These are phyloP conservation scores for Plantago major DNA, from an alignment of 257 asterid species.

Conservation along the genomic window DNA sequence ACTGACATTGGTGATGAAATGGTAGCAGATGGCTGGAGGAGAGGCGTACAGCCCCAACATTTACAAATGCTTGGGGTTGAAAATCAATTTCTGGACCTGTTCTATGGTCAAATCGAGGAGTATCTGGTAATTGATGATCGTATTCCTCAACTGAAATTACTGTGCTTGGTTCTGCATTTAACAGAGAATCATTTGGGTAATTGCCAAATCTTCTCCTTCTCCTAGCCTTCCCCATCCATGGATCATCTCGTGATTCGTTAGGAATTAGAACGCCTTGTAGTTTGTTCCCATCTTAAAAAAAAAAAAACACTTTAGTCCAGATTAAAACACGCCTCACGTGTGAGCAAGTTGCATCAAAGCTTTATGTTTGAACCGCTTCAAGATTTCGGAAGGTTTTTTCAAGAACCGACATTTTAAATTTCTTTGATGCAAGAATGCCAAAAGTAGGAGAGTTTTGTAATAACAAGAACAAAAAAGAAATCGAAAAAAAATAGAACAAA, in stretches of 20 bases:
- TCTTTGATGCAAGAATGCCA: too few relatives aligned
- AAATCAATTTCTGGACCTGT: constrained; percentile 47
- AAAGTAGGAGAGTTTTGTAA: too few relatives aligned
- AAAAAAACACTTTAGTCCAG: background rate
- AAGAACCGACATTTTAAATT: too few relatives aligned
- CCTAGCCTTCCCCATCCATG: constrained; percentile 93
- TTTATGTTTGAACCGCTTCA: too few relatives aligned
- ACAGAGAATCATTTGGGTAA: constrained; percentile 59
- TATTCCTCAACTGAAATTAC: constrained; percentile 78
- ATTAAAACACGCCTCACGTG: too few relatives aligned
- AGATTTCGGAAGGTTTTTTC: too few relatives aligned
- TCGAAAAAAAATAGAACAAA: too few relatives aligned
- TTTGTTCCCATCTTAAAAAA: constrained; percentile 81
- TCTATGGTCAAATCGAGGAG: constrained; percentile 43
- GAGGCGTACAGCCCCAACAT: constrained; percentile 61
- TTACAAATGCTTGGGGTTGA: constrained; percentile 26
- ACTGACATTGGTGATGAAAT: constrained; percentile 40
- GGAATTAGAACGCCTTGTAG: constrained; percentile 94
- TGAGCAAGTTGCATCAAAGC: too few relatives aligned
- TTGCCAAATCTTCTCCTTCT: constrained; percentile 57
- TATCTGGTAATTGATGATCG: constrained; percentile 42
- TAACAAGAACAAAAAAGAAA: too few relatives aligned
- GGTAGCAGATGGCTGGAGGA: constrained; percentile 63
- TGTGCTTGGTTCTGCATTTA: constrained; percentile 78
- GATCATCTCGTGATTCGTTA: constrained; percentile 67